phyloP scores from a whole-genome alignment of 2,329 filamentous ascomycete species.

The Fusarium multiceps region DNA sequence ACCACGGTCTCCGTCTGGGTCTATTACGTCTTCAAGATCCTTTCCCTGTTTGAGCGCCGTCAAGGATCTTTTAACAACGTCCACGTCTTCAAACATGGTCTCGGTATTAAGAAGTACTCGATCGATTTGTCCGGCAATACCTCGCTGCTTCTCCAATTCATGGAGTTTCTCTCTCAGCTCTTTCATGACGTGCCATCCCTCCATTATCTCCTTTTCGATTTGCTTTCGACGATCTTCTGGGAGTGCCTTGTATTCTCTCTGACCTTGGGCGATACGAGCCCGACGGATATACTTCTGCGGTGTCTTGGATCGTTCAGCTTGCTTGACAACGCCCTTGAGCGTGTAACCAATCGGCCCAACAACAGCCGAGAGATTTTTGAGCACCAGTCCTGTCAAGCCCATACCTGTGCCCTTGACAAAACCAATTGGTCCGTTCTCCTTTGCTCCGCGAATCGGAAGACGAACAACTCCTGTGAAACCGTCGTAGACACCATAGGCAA shows the following conservation, averaged over 20 bases:
- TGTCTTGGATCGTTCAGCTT: slow-evolving; percentile 64
- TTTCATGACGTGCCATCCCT: slow-evolving; percentile 50
- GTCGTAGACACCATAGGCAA: slow-evolving; percentile 73
- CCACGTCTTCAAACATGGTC: slow-evolving; percentile 61
- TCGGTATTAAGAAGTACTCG: slow-evolving; percentile 45
- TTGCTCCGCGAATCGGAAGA: slow-evolving; percentile 68
- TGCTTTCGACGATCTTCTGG: slow-evolving; percentile 48
- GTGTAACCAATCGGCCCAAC: slow-evolving; percentile 71
- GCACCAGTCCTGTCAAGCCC: slow-evolving; percentile 71
- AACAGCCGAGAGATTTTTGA: slow-evolving; percentile 73
- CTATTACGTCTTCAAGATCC: slow-evolving; percentile 43
- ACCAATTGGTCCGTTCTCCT: slow-evolving; percentile 60
- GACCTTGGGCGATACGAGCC: slow-evolving; percentile 69
- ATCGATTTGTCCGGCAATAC: slow-evolving; percentile 53
- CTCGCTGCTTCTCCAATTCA: slow-evolving; percentile 51
- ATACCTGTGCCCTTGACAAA: slow-evolving; percentile 68
- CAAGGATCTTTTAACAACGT: slow-evolving; percentile 59
- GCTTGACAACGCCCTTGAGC: slow-evolving; percentile 72
- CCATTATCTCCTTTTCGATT: slow-evolving; percentile 43
- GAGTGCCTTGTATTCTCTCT: slow-evolving; percentile 56
- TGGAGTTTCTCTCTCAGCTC: slow-evolving; percentile 47
- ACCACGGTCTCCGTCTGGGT: slow-evolving; percentile 28
- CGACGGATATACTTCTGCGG: slow-evolving; percentile 65
- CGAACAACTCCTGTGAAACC: slow-evolving; percentile 71
- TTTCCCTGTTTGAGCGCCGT: slow-evolving; percentile 60